These are phyloP conservation scores for Penicillium sp. DNA, from an alignment of 2,329 filamentous ascomycete species.

Conservation along the genomic window DNA sequence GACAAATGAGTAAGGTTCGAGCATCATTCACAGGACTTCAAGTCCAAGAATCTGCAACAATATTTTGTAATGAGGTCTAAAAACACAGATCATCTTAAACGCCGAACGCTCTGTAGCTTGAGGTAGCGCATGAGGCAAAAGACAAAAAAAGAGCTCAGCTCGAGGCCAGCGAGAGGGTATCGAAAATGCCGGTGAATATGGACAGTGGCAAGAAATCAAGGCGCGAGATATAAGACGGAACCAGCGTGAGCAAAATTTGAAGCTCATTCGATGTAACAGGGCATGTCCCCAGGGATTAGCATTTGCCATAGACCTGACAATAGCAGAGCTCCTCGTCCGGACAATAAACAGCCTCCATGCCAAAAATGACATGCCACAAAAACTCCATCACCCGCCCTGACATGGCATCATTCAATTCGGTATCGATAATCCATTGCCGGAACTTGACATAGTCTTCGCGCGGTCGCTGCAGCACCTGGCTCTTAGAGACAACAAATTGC, in stretches of 20 bases:
- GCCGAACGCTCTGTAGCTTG: constrained; percentile 3
- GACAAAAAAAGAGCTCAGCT: background rate
- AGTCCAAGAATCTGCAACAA: constrained; percentile 1
- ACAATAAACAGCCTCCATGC: constrained; percentile 45
- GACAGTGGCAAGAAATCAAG: background rate
- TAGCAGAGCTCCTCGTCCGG: constrained; percentile 42
- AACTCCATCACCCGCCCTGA: constrained; percentile 67
- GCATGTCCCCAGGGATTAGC: constrained; percentile 20
- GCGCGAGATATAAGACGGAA: background rate
- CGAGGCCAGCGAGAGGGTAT: constrained; percentile 5
- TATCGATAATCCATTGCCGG: constrained; percentile 63
- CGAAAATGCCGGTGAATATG: constrained; percentile 11
- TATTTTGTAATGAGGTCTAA: constrained; percentile 8
- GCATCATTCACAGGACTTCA: background rate
- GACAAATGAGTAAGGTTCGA: constrained; percentile 3
- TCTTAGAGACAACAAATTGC: constrained; percentile 64
- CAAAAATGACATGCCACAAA: constrained; percentile 64
- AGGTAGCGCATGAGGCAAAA: background rate
- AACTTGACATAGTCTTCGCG: constrained; percentile 59
- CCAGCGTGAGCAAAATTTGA: background rate
- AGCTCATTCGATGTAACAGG: background rate
- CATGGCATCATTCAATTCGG: constrained; percentile 57
- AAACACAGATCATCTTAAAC: constrained; percentile 10
- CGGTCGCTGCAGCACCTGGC: constrained; percentile 55
- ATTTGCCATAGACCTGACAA: constrained; percentile 43